Conservation (phyloP, 192 early-diverging fungal genomes). For the Oehlia diaphana region DNA sequence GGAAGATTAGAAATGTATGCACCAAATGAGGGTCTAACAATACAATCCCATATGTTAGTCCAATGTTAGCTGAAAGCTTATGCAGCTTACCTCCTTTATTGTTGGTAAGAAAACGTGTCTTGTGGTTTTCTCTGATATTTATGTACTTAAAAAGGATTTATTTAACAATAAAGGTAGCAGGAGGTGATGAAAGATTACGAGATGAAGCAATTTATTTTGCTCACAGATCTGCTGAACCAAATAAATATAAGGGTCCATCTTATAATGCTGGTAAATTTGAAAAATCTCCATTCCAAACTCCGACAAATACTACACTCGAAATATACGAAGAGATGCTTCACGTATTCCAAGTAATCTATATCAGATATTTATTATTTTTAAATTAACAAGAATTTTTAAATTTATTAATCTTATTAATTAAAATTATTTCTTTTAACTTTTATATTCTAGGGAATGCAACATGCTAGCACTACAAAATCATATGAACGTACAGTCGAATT, state of each 20-base stretch:
- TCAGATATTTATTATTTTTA: too few relatives aligned
- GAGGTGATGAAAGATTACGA: slow-evolving; percentile 47
- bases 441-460: not conserved
- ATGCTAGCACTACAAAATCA: not conserved
- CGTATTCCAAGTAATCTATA: not conserved
- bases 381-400: too few relatives aligned
- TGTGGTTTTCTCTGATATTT: too few relatives aligned
- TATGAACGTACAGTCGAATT: not conserved
- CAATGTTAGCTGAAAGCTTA: too few relatives aligned
- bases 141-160: not conserved
- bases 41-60: slow-evolving; percentile 38
- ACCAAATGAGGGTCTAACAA: not conserved
- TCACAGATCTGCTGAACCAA: too few relatives aligned
- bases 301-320: too few relatives aligned
- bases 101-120: too few relatives aligned
- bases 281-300: too few relatives aligned
- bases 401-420: not conserved
- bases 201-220: slow-evolving; percentile 52
- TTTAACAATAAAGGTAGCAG: slow-evolving; percentile 37
- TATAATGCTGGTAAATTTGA: not conserved
- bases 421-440: not conserved
- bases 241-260: not conserved
- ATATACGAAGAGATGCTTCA: too few relatives aligned
- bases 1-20: too few relatives aligned
- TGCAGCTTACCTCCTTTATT: too few relatives aligned